A percentile compares a stretch with the other conserved stretches of the same genome.
Evolutionary conservation across 179 eudicot genomes (phyloP).

Genomic region (Spergularia azorica): DNA sequence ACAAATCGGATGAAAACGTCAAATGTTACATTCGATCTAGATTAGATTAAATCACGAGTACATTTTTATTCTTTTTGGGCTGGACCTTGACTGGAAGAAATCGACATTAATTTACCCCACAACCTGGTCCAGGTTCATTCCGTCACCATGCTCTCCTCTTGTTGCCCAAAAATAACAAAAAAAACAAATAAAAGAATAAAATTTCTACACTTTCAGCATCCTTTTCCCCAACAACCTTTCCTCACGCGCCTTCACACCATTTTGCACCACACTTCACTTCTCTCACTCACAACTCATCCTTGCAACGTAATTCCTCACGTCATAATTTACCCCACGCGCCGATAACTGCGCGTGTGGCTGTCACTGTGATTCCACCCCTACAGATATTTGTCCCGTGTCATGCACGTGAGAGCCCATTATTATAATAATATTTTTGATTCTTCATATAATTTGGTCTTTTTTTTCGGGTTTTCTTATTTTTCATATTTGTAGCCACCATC

Average conservation of each 20-base stretch:
- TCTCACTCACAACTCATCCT: not conserved
- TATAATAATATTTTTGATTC: not conserved
- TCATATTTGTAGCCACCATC: slow-evolving; percentile 26
- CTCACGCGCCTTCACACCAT: not conserved
- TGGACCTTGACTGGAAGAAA: slow-evolving; percentile 12
- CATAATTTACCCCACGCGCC: slow-evolving; percentile 11
- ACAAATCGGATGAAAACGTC: too few relatives aligned
- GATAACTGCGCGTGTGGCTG: not conserved
- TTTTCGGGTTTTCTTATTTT: not conserved
- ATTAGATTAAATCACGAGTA: not conserved
- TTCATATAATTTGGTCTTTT: not conserved
- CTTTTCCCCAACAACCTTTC: not conserved
- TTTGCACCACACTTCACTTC: not conserved
- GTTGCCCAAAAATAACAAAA: not conserved
- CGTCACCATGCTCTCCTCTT: not conserved
- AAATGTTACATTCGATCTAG: not conserved
- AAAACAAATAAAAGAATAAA: not conserved
- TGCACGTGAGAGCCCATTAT: slow-evolving; percentile 27
- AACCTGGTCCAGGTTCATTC: slow-evolving; percentile 24
- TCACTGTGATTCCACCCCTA: not conserved
- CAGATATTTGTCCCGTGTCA: slow-evolving; percentile 31
- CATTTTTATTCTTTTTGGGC: not conserved
- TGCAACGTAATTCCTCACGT: slow-evolving; percentile 25
- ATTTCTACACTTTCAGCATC: slow-evolving; percentile 6
- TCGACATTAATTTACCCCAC: not conserved